Evolutionary conservation across 441 rosid species (phyloP).

Genomic region (Bocquillonia castaneifolia): DNA sequence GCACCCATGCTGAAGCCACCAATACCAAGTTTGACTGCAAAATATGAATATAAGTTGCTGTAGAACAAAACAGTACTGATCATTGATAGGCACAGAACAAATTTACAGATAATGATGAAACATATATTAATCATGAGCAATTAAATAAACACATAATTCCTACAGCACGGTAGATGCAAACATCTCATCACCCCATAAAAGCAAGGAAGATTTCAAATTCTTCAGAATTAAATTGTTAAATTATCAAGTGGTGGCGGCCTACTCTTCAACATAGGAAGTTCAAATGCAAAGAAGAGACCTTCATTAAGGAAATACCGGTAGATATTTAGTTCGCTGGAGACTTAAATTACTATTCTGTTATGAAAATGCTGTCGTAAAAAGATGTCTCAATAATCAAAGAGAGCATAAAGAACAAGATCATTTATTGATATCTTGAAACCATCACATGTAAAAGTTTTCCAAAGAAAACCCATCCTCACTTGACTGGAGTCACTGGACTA

Average conservation of each 20-base stretch:
- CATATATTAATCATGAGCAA: too few species aligned
- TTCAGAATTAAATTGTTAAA: not conserved
- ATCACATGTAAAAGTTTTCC: not conserved
- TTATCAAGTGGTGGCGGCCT: not conserved
- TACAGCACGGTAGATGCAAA: not conserved
- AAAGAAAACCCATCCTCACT: not conserved
- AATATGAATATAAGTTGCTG: too few species aligned
- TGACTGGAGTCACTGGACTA: not conserved
- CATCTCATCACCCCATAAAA: not conserved
- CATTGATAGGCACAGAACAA: too few species aligned
- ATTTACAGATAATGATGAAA: too few species aligned
- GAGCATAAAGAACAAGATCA: not conserved
- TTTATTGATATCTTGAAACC: not conserved
- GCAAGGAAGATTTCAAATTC: not conserved
- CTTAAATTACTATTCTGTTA: not conserved
- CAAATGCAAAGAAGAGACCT: not conserved
- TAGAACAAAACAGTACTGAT: too few species aligned
- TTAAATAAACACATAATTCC: not conserved
- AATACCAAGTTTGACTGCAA: constrained; percentile 80
- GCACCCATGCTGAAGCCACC: constrained; percentile 99
- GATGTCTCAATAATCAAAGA: not conserved
- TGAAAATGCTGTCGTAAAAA: not conserved
- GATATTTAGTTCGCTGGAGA: not conserved
- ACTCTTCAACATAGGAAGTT: not conserved
- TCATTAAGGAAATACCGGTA: not conserved